Conservation (phyloP, 345 rosid genomes). For the Adansonia digitata region DNA sequence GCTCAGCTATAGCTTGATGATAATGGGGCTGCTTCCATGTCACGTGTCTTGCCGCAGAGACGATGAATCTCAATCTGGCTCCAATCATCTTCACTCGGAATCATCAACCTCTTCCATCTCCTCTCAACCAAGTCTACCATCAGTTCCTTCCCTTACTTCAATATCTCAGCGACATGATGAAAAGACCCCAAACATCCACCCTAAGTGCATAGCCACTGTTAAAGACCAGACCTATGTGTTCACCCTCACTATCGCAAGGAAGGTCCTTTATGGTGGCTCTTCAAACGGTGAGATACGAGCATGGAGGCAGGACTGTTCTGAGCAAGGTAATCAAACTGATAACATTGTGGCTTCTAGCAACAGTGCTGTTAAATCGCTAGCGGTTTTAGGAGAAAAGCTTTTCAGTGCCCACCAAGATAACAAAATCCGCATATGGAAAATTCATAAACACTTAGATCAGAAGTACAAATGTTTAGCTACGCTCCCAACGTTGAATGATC, state of each 20-base stretch:
- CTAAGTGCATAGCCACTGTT: conserved; percentile 46
- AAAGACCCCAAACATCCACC: conserved; percentile 14
- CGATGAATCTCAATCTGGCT: conserved; percentile 13
- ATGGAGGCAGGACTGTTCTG: conserved; percentile 34
- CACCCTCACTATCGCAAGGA: conserved; percentile 43
- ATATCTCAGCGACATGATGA: conserved; percentile 10
- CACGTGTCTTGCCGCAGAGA: conserved; percentile 15
- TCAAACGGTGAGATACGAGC: conserved; percentile 48
- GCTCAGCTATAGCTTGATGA: conserved; percentile 6
- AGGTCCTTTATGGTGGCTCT: conserved; percentile 43
- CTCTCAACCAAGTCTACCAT: conserved; percentile 43
- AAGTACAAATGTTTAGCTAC: conserved; percentile 41
- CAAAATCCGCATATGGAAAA: conserved; percentile 68
- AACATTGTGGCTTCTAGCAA: conserved; percentile 22
- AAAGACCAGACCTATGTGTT: conserved; percentile 41
- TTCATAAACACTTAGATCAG: conserved; percentile 17
- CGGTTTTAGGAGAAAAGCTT: conserved; percentile 41
- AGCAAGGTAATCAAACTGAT: background rate
- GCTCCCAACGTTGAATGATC: conserved; percentile 62
- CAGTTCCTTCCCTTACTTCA: conserved; percentile 49
- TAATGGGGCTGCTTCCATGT: conserved; percentile 42
- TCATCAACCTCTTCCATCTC: conserved; percentile 40
- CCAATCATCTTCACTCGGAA: conserved; percentile 27
- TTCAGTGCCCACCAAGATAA: conserved; percentile 73
- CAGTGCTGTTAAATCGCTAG: conserved; percentile 56